Conservation (phyloP, 495 filamentous ascomycete species). For the Lepraria neglecta region DNA sequence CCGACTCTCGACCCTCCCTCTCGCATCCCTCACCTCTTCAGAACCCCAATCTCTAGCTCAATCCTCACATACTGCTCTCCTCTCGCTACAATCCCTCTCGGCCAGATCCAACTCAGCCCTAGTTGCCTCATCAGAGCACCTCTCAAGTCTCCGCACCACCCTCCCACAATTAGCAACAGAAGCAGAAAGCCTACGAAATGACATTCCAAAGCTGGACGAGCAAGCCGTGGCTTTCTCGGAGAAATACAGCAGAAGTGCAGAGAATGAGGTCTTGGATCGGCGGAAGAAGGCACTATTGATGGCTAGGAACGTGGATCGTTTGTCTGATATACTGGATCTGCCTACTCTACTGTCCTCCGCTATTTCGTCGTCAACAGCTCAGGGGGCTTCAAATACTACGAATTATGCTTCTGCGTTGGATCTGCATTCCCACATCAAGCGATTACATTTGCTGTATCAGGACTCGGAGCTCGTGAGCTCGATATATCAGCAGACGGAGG, state of each 20-base stretch:
- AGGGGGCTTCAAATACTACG: slow-evolving; percentile 48
- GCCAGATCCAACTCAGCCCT: slow-evolving; percentile 88
- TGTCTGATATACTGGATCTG: slow-evolving; percentile 87
- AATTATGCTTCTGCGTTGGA: slow-evolving; percentile 90
- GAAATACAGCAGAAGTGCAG: slow-evolving; percentile 68
- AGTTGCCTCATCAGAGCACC: slow-evolving; percentile 69
- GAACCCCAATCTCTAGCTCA: slow-evolving; percentile 79
- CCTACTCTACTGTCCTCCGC: slow-evolving; percentile 76
- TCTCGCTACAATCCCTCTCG: slow-evolving; percentile 81
- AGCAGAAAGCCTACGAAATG: slow-evolving; percentile 57
- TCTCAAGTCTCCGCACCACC: slow-evolving; percentile 60
- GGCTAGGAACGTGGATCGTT: slow-evolving; percentile 76
- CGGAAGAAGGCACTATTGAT: slow-evolving; percentile 82
- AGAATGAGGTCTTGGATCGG: slow-evolving; percentile 67
- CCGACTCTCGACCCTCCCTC: slow-evolving; percentile 69
- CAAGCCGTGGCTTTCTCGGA: slow-evolving; percentile 72
- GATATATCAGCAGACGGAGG: slow-evolving; percentile 72
- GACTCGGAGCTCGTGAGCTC: slow-evolving; percentile 66
- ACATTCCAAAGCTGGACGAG: slow-evolving; percentile 72
- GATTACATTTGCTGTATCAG: slow-evolving; percentile 76
- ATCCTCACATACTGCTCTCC: slow-evolving; percentile 70
- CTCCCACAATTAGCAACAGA: slow-evolving; percentile 62
- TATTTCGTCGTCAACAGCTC: slow-evolving; percentile 49
- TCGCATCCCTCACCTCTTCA: slow-evolving; percentile 61
- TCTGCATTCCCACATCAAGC: slow-evolving; percentile 85